These are phyloP conservation scores for Hirschfeldia incana DNA, from an alignment of 345 rosid genomes.

Conservation along the genomic window DNA sequence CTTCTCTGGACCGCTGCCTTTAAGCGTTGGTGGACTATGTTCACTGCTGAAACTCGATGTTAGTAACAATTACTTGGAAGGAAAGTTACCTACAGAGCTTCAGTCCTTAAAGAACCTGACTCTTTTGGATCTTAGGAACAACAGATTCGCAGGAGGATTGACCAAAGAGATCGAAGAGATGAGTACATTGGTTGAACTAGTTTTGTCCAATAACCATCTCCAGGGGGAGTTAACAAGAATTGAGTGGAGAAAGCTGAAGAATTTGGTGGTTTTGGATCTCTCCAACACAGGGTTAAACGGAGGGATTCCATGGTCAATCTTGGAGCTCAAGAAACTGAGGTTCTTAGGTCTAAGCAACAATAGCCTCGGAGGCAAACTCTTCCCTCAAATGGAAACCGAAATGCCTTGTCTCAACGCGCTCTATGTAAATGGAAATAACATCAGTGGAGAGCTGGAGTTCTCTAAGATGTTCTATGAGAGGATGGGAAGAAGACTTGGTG, in stretches of 20 bases:
- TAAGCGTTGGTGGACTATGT: constrained; percentile 50
- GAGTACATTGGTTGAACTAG: constrained; percentile 64
- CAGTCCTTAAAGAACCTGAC: constrained; percentile 62
- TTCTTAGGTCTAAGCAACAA: constrained; percentile 74
- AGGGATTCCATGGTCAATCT: constrained; percentile 62
- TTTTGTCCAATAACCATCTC: constrained; percentile 61
- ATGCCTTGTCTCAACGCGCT: constrained; percentile 65
- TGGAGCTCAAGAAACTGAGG: constrained; percentile 66
- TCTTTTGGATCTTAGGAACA: constrained; percentile 76
- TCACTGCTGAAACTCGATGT: constrained; percentile 83
- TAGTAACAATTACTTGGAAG: constrained; percentile 67
- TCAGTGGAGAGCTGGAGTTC: constrained; percentile 73
- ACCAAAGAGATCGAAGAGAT: constrained; percentile 55
- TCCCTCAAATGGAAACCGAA: constrained; percentile 53
- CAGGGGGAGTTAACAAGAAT: constrained; percentile 54
- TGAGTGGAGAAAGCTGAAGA: constrained; percentile 59
- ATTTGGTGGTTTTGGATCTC: constrained; percentile 68
- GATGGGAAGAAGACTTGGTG: constrained; percentile 82
- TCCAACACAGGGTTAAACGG: constrained; percentile 56
- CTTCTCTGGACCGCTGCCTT: constrained; percentile 67
- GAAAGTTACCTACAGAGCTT: constrained; percentile 52
- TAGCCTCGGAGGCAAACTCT: constrained; percentile 59
- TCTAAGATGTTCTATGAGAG: constrained; percentile 56
- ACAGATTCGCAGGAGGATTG: constrained; percentile 70
- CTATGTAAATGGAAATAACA: constrained; percentile 76